Evolutionary conservation across 139 green algal species (phyloP).

Genomic region (Closterium sp.): DNA sequence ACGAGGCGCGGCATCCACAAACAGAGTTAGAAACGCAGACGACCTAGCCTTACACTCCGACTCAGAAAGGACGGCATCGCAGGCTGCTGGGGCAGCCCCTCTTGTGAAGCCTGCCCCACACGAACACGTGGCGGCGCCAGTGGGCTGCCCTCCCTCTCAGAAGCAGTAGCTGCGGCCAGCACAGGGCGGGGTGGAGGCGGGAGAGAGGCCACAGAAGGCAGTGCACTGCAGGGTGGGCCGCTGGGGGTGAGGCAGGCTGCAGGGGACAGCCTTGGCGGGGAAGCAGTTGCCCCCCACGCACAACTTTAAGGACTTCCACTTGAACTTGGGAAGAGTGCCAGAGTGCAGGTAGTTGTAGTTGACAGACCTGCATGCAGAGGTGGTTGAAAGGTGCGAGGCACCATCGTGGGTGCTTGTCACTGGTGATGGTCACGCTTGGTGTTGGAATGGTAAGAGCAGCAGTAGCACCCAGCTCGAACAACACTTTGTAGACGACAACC

Average conservation of each 20-base stretch:
- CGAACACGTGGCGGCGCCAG: neutral
- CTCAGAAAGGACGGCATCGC: neutral
- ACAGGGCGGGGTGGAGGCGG: neutral
- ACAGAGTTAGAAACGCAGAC: too few species aligned
- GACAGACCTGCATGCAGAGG: too few species aligned
- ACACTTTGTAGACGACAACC: too few species aligned
- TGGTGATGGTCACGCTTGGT: neutral
- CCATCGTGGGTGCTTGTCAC: neutral
- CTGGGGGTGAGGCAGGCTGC: neutral
- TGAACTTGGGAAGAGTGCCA: neutral
- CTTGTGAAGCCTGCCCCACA: neutral
- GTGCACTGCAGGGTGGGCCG: neutral
- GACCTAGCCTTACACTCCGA: neutral
- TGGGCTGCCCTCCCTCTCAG: neutral
- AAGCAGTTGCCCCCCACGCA: neutral
- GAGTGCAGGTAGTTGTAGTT: neutral
- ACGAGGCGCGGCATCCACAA: too few species aligned
- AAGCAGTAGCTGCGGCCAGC: neutral
- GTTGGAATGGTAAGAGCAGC: too few species aligned
- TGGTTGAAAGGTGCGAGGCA: neutral
- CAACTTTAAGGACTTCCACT: neutral
- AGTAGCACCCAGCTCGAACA: too few species aligned
- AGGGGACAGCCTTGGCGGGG: neutral
- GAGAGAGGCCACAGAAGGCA: neutral
- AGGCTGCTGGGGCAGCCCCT: neutral